Evolutionary conservation across 148 eudicot species (phyloP), one percentile per base, ranked within the genome.

Genomic region (Persicaria maculosa): DNA sequence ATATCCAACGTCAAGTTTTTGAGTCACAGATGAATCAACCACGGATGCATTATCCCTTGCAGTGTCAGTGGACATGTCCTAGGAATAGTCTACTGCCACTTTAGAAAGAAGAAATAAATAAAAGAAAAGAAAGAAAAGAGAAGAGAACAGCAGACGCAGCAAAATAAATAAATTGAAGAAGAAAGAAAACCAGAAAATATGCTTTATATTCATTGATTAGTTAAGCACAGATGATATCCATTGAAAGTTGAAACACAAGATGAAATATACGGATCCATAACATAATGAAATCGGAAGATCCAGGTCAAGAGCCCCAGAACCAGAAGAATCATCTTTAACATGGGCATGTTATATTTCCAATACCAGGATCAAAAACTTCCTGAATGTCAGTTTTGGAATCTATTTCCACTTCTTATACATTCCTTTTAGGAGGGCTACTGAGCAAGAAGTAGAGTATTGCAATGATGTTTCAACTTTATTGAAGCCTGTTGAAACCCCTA

Each of bases 31-130:
- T 69, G 90, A 90, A 85, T 86, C 89, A 76, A 85, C 85, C 50
- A 85, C 78, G 36, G 96, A 86, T 36, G 74, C 81, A 75, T 76
- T 77, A 74, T 90, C 94, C 80, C 83, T 87, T 50, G 78, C 82
- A 77, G 87, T 86, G 74, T 86, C 89, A 74, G 88, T 74, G 68
- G 89, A 84, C 92, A 91, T 89, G 72, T 84, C 75, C 80, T 71
- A 36, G 54, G 14, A 65, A 46, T 65, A 65, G 47, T 45, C 19
- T 65, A 65, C 70, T 65, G 47, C 46, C 70, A 11, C 19, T 36
- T 65, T 65, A 5, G 15, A 46, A 65, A 65, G 43, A 9, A 65
- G 7, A 14, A 5, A n/a, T n/a, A 43, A 40, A 45, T 36, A 15
- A 45, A 36, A 31, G 40, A 31, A 31, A 31, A 31, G 36, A 31